phyloP scores from a whole-genome alignment of 371 early-diverging fungal species.

The Actinomortierella wolfii region DNA sequence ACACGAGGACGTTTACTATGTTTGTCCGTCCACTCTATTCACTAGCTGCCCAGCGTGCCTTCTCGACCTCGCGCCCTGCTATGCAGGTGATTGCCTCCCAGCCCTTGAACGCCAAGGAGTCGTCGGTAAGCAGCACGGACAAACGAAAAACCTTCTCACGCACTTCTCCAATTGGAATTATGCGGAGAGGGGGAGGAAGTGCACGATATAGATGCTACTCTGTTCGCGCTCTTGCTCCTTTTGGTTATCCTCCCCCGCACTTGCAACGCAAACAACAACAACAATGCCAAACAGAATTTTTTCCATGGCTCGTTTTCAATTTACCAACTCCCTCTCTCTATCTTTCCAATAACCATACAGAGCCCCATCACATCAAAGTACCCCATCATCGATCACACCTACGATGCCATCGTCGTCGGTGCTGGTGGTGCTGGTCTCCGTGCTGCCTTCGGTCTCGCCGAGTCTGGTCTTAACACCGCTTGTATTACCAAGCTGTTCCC shows the following conservation, averaged over 20 bases:
- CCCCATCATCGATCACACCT: constrained; percentile 96
- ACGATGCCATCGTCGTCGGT: constrained; percentile 97
- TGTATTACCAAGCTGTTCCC: constrained; percentile 98
- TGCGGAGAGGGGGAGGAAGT: too few species aligned
- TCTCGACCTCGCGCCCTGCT: constrained; percentile 68
- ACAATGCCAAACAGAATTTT: neutral
- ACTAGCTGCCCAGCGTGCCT: constrained; percentile 48
- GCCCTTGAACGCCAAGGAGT: constrained; percentile 74
- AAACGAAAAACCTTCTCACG: neutral
- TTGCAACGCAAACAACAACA: too few species aligned
- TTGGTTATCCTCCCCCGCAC: constrained; percentile 31
- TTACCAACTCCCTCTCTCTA: neutral
- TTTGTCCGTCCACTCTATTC: neutral
- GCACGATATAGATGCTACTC: neutral
- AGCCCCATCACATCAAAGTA: constrained; percentile 75
- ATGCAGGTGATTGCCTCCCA: constrained; percentile 73
- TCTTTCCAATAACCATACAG: constrained; percentile 41
- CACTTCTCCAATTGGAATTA: neutral
- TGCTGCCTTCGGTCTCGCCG: constrained; percentile 97
- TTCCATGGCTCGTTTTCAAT: constrained; percentile 1
- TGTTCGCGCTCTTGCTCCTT: neutral
- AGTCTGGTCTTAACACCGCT: constrained; percentile 97
- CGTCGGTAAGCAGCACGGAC: constrained; percentile 53
- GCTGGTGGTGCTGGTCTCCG: constrained; percentile 99
- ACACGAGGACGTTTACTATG: neutral